These are phyloP conservation scores for Stephanodiscus minutulus DNA, from an alignment of 108 stramenopile genomes.

Conservation along the genomic window DNA sequence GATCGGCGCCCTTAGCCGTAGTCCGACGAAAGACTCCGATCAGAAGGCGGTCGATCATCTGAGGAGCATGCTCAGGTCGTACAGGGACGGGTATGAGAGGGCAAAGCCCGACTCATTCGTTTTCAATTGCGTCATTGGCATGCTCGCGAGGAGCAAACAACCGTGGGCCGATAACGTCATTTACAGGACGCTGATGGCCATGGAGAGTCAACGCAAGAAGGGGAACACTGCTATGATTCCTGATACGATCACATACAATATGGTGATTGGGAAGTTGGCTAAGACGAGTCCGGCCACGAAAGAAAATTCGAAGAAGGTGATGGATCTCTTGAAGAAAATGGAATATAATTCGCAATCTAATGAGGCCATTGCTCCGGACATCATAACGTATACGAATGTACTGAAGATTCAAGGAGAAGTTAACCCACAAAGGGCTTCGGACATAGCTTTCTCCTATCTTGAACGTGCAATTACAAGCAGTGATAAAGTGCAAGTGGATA, in stretches of 20 bases:
- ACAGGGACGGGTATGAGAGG: conserved; percentile 36
- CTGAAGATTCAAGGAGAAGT: conserved; percentile 32
- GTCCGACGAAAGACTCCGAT: conserved; percentile 7
- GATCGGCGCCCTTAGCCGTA: conserved; percentile 32
- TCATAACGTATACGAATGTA: conserved; percentile 46
- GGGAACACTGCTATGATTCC: conserved; percentile 44
- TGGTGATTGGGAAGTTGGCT: conserved; percentile 48
- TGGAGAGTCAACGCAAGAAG: conserved; percentile 34
- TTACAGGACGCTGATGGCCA: conserved; percentile 39
- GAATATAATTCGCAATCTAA: conserved; percentile 5
- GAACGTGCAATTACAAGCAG: conserved; percentile 16
- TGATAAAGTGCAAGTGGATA: conserved; percentile 22
- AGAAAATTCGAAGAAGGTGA: conserved; percentile 47
- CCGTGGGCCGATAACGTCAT: conserved; percentile 42
- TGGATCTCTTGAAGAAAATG: conserved; percentile 28
- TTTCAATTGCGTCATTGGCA: conserved; percentile 44
- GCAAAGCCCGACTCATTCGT: conserved; percentile 41
- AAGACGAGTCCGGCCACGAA: conserved; percentile 10
- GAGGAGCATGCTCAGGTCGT: conserved; percentile 40
- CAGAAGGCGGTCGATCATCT: conserved; percentile 43
- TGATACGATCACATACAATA: conserved; percentile 61
- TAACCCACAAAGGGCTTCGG: conserved; percentile 29
- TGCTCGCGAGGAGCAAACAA: conserved; percentile 36
- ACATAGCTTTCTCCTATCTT: conserved; percentile 32
- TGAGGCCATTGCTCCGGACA: conserved; percentile 29